These are phyloP conservation scores for Pulicaria dysenterica DNA, from an alignment of 129 eudicot genomes.

Conservation along the genomic window DNA sequence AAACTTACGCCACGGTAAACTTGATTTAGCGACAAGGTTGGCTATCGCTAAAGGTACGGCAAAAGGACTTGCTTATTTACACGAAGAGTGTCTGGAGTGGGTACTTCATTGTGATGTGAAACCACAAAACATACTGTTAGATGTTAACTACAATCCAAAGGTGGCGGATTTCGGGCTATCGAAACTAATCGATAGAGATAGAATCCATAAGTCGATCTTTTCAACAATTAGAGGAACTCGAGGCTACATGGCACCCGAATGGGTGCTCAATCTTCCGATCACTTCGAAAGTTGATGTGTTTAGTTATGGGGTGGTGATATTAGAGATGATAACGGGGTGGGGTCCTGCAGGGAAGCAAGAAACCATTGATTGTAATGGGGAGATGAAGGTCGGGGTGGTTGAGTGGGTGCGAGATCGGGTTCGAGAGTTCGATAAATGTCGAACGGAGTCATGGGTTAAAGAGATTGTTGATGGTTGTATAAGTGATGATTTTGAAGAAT, in stretches of 20 bases:
- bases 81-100: slow-evolving; percentile 51
- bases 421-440: background rate
- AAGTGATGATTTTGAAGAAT: slow-evolving; percentile 11
- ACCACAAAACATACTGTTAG: slow-evolving; percentile 42
- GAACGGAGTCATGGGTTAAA: slow-evolving; percentile 23
- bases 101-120: slow-evolving; percentile 46
- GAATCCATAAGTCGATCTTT: slow-evolving; percentile 16
- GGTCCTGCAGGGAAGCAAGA: slow-evolving; percentile 11
- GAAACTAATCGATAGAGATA: slow-evolving; percentile 28
- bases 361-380: background rate
- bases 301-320: slow-evolving; percentile 38
- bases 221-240: slow-evolving; percentile 39
- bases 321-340: slow-evolving; percentile 43
- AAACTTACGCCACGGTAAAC: slow-evolving; percentile 18
- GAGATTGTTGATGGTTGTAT: slow-evolving; percentile 20
- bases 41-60: slow-evolving; percentile 32
- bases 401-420: slow-evolving; percentile 35
- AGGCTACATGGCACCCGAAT: slow-evolving; percentile 44
- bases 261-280: slow-evolving; percentile 36
- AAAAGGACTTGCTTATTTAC: slow-evolving; percentile 40
- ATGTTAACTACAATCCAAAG: slow-evolving; percentile 25
- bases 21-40: slow-evolving; percentile 20
- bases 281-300: slow-evolving; percentile 45
- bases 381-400: slow-evolving; percentile 15
- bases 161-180: slow-evolving; percentile 45